Conservation (phyloP, 2,329 filamentous ascomycete species). For the Albophoma yamanashiensis region DNA sequence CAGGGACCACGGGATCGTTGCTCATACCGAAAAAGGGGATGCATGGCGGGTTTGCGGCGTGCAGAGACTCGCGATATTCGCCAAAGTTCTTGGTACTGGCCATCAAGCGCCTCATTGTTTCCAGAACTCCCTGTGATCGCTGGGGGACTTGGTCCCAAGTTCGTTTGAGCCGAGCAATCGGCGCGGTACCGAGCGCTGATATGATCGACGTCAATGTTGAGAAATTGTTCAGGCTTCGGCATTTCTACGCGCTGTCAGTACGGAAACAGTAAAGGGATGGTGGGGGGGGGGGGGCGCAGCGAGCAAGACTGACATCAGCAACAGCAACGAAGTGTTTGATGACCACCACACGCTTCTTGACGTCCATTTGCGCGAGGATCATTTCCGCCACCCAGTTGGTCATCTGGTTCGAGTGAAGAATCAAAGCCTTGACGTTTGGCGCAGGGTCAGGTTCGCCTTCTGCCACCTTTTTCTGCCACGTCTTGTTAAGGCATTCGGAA, state of each 20-base stretch:
- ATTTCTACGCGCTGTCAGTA: conserved; percentile 55
- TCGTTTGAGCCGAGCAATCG: conserved; percentile 83
- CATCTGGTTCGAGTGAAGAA: conserved; percentile 95
- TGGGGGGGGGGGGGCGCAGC: neutral
- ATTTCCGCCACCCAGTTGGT: conserved; percentile 99
- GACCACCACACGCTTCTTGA: conserved; percentile 91
- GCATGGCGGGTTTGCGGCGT: conserved; percentile 88
- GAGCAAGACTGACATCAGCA: conserved; percentile 62
- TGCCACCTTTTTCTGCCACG: conserved; percentile 90
- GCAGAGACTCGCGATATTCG: conserved; percentile 87
- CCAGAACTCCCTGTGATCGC: conserved; percentile 67
- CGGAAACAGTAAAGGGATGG: too few relatives aligned
- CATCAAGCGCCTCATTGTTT: conserved; percentile 91
- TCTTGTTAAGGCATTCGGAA: conserved; percentile 95
- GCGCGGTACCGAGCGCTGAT: conserved; percentile 85
- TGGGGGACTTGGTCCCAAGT: conserved; percentile 93
- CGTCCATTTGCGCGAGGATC: conserved; percentile 89
- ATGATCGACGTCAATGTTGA: conserved; percentile 97
- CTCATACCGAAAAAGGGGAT: conserved; percentile 90
- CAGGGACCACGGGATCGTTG: neutral
- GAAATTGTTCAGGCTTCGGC: conserved; percentile 86
- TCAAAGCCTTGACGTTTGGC: conserved; percentile 89
- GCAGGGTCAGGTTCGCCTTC: conserved; percentile 78
- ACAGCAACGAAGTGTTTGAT: conserved; percentile 98
- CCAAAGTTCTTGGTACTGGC: conserved; percentile 96